Base-by-base conservation (phyloP, 2,329 filamentous ascomycete genomes). In the Ceratocystis alfenasii region DNA sequence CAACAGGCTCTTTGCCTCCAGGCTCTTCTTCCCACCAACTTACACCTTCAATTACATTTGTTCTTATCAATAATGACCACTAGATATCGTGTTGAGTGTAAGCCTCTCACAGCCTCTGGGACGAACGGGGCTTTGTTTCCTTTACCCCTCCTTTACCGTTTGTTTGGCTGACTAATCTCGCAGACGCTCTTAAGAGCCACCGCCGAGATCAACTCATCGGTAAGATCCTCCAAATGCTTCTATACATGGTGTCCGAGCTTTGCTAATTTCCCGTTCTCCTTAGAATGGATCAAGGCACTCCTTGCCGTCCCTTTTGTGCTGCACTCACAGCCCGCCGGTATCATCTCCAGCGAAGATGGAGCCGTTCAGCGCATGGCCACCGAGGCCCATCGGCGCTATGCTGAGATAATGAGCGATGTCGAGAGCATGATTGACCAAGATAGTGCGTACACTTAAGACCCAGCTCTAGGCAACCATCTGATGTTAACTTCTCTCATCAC, bases 251-350 rank as follows among this genome's bases (percentile, higher is more conserved):
- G 50, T 46, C 59, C 48, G 48, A 28, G 44, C 25, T 2, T n/a
- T 12, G 10, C 28, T 61, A 41, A 53, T 25, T 33, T 15, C 68
- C 69, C 36, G 70, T 57, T 41, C 45, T 12, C n/a, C 20, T n/a
- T 46, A 33, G 90, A 96, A 87, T 97, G 93, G 93, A 90, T 97
- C 80, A 97, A 99, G 77, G 89, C 88, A 48, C 83, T 97, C 3
- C 80, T 97, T 12, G 94, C 94, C 1, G 93, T 97, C 0, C 94
- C 94, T 0, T 99, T 99, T 74, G 93, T 99, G 48, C 83, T 99
- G 65, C 91, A 96, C 75, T 96, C 93, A 1, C 92, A 97, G 74
- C 94, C 94, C 2, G 95, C 90, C 0, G 90, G 90, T 22, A 84
- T 91, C 53, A 91, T 93, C 72, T 87, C 92, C 69, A 80, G 83